Percentiles rank a stretch among this genome's conserved stretches.
Conservation (phyloP, 192 early-diverging fungal species). For the Paraglomus occultum region DNA sequence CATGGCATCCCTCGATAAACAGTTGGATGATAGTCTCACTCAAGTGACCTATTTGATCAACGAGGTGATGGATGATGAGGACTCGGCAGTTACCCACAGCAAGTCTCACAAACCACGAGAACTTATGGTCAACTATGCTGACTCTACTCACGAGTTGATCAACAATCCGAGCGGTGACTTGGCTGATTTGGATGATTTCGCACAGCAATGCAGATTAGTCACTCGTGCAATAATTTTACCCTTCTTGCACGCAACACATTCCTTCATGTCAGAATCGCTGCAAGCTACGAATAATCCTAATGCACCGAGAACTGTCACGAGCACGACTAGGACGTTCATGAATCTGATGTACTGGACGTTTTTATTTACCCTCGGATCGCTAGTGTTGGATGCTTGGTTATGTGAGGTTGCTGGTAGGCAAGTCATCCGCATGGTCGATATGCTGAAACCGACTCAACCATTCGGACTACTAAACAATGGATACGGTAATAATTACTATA, state of each 20-base stretch:
- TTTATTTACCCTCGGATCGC: conserved; percentile 40
- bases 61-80: neutral
- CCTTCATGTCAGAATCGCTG: conserved; percentile 38
- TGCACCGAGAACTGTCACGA: conserved; percentile 17
- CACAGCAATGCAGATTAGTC: conserved; percentile 42
- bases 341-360: conserved; percentile 47
- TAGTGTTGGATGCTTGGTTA: conserved; percentile 45
- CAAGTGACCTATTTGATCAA: neutral
- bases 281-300: conserved; percentile 14
- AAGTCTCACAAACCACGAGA: neutral
- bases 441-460: conserved; percentile 26
- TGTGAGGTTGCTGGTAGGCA: conserved; percentile 44
- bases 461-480: conserved; percentile 3
- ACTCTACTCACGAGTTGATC: conserved; percentile 10
- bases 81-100: neutral
- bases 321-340: conserved; percentile 33
- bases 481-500: neutral
- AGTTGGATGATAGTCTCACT: neutral
- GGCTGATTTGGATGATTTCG: conserved; percentile 43
- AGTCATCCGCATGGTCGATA: conserved; percentile 40
- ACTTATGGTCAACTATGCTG: neutral
- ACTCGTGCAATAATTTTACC: conserved; percentile 42
- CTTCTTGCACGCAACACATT: conserved; percentile 43
- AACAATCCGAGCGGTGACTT: conserved; percentile 29
- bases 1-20: neutral